Evolutionary conservation across 2,329 filamentous ascomycete species (phyloP).

Genomic region (Fusarium sp.): DNA sequence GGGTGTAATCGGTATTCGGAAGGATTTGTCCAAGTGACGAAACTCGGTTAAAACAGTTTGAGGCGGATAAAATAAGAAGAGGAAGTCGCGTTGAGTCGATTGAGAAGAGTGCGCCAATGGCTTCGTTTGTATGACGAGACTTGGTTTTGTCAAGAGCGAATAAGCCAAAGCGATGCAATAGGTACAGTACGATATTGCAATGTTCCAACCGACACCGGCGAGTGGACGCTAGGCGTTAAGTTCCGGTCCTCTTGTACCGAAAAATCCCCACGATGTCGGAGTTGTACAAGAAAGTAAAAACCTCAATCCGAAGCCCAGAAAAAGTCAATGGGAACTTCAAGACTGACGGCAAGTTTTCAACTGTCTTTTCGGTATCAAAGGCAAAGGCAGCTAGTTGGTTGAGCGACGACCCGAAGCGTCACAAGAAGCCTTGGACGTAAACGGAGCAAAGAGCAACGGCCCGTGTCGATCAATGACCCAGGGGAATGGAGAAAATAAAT

Average conservation of each 20-base stretch:
- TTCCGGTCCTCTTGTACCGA: background rate
- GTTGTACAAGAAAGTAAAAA: background rate
- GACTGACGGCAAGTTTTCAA: background rate
- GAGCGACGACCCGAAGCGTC: no score
- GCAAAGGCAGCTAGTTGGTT: slow-evolving; percentile 8
- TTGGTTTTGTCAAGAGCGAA: background rate
- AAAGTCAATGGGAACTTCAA: background rate
- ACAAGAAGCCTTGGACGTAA: slow-evolving; percentile 17
- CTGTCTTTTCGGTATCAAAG: slow-evolving; percentile 6
- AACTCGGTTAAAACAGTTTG: slow-evolving; percentile 14
- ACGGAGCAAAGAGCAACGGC: slow-evolving; percentile 17
- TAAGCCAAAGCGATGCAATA: no score
- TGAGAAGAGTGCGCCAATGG: background rate
- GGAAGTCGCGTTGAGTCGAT: background rate
- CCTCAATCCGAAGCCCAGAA: background rate
- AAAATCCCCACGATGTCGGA: slow-evolving; percentile 20
- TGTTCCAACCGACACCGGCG: slow-evolving; percentile 28
- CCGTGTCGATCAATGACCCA: slow-evolving; percentile 35
- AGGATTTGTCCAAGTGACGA: slow-evolving; percentile 28
- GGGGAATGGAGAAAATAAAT: background rate
- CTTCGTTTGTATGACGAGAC: background rate
- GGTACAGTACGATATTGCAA: no score
- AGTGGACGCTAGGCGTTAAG: slow-evolving; percentile 20
- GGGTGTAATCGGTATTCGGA: slow-evolving; percentile 28
- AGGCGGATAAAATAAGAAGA: slow-evolving; percentile 9